Percentiles rank a stretch among this genome's conserved stretches.
Conservation (phyloP, 176 grass and related monocot species). For the Miscanthus lutarioriparius region DNA sequence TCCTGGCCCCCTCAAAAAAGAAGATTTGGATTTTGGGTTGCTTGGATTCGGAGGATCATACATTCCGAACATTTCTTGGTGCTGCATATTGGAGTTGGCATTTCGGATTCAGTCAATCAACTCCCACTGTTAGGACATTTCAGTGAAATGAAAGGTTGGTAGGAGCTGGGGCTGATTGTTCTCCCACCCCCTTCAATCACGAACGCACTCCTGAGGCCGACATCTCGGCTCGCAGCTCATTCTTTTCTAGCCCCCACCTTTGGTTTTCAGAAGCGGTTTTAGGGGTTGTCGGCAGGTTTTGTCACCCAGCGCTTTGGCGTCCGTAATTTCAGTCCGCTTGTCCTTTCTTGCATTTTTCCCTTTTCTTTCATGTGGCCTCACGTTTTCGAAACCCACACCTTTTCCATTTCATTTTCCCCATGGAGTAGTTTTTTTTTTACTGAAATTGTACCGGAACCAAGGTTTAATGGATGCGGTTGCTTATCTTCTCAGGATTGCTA, state of each 20-base stretch:
- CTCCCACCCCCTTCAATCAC: conserved; percentile 24
- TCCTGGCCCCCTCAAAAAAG: neutral
- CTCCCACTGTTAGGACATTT: neutral
- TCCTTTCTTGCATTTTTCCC: conserved; percentile 29
- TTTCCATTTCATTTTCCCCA: conserved; percentile 29
- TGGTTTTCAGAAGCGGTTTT: neutral
- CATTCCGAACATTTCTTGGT: neutral
- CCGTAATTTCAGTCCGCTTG: conserved; percentile 37
- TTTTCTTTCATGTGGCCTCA: conserved; percentile 40
- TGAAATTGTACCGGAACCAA: conserved; percentile 3
- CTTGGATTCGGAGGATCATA: conserved; percentile 24
- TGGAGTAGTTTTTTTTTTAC: neutral
- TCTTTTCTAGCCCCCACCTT: neutral
- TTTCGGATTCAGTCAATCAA: conserved; percentile 26
- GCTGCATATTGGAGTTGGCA: conserved; percentile 29
- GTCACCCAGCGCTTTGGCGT: conserved; percentile 24
- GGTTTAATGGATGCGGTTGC: neutral
- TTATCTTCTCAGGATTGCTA: conserved; percentile 6
- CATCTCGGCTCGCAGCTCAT: neutral
- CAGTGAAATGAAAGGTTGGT: neutral
- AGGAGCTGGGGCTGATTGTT: neutral
- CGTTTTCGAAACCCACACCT: neutral
- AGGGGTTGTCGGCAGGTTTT: conserved; percentile 51
- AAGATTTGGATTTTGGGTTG: conserved; percentile 25
- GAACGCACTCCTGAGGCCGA: conserved; percentile 34